Evolutionary conservation across 2,329 filamentous ascomycete genomes (phyloP).

Genomic region (Pyricularia pennisetigena): DNA sequence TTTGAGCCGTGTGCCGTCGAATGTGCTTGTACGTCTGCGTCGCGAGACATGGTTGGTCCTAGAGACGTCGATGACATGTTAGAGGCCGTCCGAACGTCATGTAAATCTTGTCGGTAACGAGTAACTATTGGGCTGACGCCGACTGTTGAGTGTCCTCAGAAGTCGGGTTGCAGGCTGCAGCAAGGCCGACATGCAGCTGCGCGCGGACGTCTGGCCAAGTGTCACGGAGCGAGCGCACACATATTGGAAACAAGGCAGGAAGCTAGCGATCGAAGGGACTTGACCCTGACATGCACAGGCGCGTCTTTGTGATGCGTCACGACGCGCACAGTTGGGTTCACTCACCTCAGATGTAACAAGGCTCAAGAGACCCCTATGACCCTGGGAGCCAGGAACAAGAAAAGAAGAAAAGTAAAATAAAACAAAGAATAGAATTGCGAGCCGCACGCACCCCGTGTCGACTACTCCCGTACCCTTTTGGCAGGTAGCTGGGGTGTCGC

Average conservation of each 20-base stretch:
- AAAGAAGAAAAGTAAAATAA: not conserved
- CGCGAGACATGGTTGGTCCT: slow-evolving; percentile 17
- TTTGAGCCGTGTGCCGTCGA: slow-evolving; percentile 28
- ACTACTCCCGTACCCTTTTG: not conserved
- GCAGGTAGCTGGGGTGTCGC: not conserved
- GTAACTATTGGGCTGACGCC: not conserved
- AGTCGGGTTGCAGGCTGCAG: not conserved
- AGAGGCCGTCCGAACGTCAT: not conserved
- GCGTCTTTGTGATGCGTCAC: not conserved
- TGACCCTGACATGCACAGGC: not conserved
- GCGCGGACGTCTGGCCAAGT: not conserved
- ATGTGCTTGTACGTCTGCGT: slow-evolving; percentile 23
- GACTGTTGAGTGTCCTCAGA: not conserved
- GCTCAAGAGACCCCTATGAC: not conserved
- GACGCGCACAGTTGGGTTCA: not conserved
- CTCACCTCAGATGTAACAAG: not conserved
- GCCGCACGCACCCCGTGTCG: not conserved
- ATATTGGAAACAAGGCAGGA: not conserved
- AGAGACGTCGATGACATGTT: not conserved
- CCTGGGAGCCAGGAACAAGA: not conserved
- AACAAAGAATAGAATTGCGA: not conserved
- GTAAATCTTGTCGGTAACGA: not conserved
- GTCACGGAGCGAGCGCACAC: not conserved
- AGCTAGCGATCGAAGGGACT: not conserved
- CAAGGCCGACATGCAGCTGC: not conserved